Evolutionary conservation across 2,329 filamentous ascomycete genomes (phyloP).

Genomic region (Fusarium sp.): DNA sequence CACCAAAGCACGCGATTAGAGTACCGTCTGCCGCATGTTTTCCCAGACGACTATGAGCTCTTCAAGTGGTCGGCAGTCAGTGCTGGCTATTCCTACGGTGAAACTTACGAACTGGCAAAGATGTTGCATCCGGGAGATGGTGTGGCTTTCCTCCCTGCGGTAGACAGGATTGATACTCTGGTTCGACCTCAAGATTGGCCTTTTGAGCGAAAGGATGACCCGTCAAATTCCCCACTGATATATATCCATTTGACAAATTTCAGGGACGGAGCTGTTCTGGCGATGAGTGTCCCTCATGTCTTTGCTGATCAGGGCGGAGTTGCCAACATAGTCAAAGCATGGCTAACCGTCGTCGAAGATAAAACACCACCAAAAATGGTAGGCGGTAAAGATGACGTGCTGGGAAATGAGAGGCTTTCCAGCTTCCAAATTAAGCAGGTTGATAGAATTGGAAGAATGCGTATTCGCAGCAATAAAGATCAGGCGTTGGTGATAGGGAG

Average conservation of each 20-base stretch:
- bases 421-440: accelerated
- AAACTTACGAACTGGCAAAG: not conserved
- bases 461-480: not conserved
- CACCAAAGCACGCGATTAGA: not conserved
- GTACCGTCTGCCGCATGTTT: slow-evolving; percentile 4
- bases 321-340: slow-evolving; percentile 10
- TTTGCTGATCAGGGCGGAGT: slow-evolving; percentile 13
- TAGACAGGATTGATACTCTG: not conserved
- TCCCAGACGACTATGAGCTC: not conserved
- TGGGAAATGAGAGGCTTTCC: not conserved
- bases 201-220: slow-evolving; percentile 11
- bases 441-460: not conserved
- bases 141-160: not conserved
- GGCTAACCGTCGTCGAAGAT: not conserved
- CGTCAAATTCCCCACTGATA: not conserved
- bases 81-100: not conserved
- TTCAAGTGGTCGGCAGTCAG: slow-evolving; percentile 5
- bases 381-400: not conserved
- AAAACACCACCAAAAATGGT: not conserved
- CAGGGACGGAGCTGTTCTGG: not conserved
- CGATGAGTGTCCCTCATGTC: not conserved
- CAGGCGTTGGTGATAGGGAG: not conserved
- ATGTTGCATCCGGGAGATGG: not conserved
- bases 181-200: slow-evolving; percentile 5
- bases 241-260: slow-evolving; percentile 6